These are phyloP conservation scores for Euryodendron excelsum DNA, from an alignment of 148 eudicot genomes.

Conservation along the genomic window DNA sequence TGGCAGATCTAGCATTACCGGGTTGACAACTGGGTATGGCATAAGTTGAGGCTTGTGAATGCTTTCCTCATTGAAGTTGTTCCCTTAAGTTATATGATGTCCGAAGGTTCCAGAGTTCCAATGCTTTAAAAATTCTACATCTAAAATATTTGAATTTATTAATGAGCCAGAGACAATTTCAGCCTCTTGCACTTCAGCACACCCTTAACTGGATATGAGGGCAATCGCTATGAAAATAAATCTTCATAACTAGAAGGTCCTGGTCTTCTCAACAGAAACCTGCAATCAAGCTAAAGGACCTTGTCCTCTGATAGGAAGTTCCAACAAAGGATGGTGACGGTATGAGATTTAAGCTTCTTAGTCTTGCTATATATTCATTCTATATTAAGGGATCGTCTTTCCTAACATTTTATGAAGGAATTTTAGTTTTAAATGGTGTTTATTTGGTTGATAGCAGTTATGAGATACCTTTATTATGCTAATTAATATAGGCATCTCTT, in stretches of 20 bases:
- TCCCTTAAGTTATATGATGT: too few relatives aligned
- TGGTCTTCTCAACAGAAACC: neutral
- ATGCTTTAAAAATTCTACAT: neutral
- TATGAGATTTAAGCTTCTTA: neutral
- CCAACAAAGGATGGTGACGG: neutral
- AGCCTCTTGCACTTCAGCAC: neutral
- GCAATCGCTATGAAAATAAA: neutral
- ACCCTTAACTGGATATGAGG: neutral
- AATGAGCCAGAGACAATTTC: neutral
- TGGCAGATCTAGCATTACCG: too few relatives aligned
- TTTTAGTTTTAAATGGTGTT: neutral
- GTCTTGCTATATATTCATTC: conserved; percentile 5
- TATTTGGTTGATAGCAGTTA: neutral
- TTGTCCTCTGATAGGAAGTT: neutral
- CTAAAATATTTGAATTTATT: neutral
- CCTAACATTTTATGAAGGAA: neutral
- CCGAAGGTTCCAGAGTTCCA: neutral
- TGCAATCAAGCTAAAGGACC: neutral
- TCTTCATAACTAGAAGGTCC: neutral
- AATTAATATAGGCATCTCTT: neutral
- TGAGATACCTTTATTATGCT: neutral
- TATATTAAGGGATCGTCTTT: neutral
- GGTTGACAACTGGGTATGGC: too few relatives aligned
- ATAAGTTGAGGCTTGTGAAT: neutral
- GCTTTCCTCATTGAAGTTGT: neutral